A percentile compares a stretch with the other conserved stretches of the same genome.
These are phyloP conservation scores for Wickerhamiella qilinensis DNA, from an alignment of 805 yeast species.

Conservation along the genomic window DNA sequence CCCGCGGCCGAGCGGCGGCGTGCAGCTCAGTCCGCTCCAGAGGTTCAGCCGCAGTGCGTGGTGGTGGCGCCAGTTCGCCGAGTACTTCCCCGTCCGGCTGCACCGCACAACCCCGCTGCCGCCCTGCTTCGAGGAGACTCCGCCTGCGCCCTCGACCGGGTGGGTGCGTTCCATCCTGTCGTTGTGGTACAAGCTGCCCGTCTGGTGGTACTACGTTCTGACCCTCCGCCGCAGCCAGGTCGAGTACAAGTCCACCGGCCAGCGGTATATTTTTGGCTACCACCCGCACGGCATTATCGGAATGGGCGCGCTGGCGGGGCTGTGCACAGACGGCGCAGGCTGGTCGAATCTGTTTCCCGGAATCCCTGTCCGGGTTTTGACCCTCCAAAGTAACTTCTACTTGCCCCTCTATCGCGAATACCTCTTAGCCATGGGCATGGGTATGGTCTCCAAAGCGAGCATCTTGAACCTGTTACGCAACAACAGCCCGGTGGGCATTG, in stretches of 20 bases:
- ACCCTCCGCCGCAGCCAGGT: conserved; percentile 17
- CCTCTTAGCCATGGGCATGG: conserved; percentile 60
- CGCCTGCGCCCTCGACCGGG: neutral
- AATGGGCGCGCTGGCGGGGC: conserved; percentile 72
- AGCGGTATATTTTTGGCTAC: conserved; percentile 69
- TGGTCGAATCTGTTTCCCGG: conserved; percentile 66
- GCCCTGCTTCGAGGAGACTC: conserved; percentile 40
- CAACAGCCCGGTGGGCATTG: conserved; percentile 69
- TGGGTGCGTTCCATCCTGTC: neutral
- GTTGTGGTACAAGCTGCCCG: conserved; percentile 1
- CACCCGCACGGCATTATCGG: conserved; percentile 97
- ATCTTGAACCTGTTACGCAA: conserved; percentile 46
- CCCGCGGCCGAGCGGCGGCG: conserved; percentile 63
- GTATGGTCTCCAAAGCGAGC: conserved; percentile 66
- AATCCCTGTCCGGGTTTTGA: conserved; percentile 59
- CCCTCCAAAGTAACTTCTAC: conserved; percentile 67
- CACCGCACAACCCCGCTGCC: conserved; percentile 52
- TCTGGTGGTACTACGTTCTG: conserved; percentile 8
- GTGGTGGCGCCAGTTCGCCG: conserved; percentile 57
- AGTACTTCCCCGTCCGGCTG: conserved; percentile 64
- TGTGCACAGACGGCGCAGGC: conserved; percentile 68
- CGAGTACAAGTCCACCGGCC: conserved; percentile 29
- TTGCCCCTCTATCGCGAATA: conserved; percentile 86
- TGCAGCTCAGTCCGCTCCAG: conserved; percentile 40
- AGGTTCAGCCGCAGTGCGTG: conserved; percentile 36